Evolutionary conservation across 306 rosid genomes (phyloP), one percentile per base, ranked within the genome.

Genomic region (Lathyrus tuberosus): DNA sequence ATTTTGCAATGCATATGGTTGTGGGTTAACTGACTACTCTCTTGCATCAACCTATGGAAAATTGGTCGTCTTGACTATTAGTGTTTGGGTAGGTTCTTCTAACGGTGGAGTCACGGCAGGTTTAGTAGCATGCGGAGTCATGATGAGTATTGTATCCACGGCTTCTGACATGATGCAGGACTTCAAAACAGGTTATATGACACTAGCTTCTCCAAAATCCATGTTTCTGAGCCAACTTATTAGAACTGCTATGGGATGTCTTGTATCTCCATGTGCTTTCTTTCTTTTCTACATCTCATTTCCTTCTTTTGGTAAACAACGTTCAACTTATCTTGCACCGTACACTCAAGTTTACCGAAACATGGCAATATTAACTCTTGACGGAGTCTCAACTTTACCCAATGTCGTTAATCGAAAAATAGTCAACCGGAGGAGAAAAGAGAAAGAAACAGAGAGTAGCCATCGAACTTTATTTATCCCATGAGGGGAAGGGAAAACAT

Each of bases 21-120:
- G 81, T 71, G 88, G 88, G 31, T 70, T 84, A 5, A 77, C 88
- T 11, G 88, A 84, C 37, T 84, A 85, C 85, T 84, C 88, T 60
- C 78, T 84, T 13, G 88, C 81, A 51, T 71, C 88, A 14, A 84
- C 83, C 1, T 80, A 84, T 17, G 88, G 88, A 20, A 84, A 84
- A 69, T 42, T 84, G 7, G 83, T 83, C 28, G 80, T 84, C 69
- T 84, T 84, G 72, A 33, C 43, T 0, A 75, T 84, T 3, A 85
- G 88, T 7, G 77, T 81, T 4, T 84, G 85, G 88, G 83, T 83
- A 14, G 88, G 83, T 9, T 71, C 81, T 4, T 9, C 78, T 26
- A 16, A 78, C 4, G 85, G 88, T 5, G 88, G 85, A 0, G 75
- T 84, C 48, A 73, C 78, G 1, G 83, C 85, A 1, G 83, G 85